A percentile compares a stretch with the other conserved stretches of the same genome.
These are phyloP conservation scores for Trichoderma cornu-damae DNA, from an alignment of 2,329 filamentous ascomycete species.

Conservation along the genomic window DNA sequence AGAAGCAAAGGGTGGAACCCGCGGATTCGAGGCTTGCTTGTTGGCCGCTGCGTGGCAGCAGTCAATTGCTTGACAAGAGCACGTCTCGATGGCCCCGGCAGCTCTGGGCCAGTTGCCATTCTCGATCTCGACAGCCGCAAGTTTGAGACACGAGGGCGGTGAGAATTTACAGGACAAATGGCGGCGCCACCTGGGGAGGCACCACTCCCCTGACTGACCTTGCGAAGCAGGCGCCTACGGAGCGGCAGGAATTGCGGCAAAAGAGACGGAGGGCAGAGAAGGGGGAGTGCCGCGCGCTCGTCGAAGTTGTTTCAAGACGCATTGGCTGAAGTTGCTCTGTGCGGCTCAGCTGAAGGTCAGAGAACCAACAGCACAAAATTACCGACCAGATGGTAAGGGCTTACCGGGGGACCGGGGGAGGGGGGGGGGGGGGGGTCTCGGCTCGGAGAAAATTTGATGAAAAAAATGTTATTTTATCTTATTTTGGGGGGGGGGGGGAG, in stretches of 20 bases:
- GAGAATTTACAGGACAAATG: too few species aligned
- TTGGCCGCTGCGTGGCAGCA: constrained; percentile 2
- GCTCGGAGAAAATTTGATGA: constrained; percentile 2
- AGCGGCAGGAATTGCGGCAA: too few species aligned
- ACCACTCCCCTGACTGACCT: too few species aligned
- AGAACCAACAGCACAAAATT: background rate
- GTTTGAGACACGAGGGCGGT: background rate
- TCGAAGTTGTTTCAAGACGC: background rate
- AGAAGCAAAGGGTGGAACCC: background rate
- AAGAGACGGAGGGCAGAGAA: too few species aligned
- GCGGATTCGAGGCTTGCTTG: background rate
- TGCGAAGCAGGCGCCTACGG: too few species aligned
- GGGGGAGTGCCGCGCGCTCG: too few species aligned
- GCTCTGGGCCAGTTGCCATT: too few species aligned
- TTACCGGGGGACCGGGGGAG: background rate
- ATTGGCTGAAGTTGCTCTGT: background rate
- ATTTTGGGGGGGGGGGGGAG: background rate
- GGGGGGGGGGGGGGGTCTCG: background rate
- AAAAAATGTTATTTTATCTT: too few species aligned
- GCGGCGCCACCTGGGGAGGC: too few species aligned
- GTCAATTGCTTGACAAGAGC: background rate
- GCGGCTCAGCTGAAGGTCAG: background rate
- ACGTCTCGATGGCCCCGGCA: background rate
- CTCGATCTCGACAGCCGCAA: too few species aligned
- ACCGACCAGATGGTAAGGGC: constrained; percentile 7